phyloP scores from a whole-genome alignment of 495 filamentous ascomycete species.

The Hypoxylon perforatum region DNA sequence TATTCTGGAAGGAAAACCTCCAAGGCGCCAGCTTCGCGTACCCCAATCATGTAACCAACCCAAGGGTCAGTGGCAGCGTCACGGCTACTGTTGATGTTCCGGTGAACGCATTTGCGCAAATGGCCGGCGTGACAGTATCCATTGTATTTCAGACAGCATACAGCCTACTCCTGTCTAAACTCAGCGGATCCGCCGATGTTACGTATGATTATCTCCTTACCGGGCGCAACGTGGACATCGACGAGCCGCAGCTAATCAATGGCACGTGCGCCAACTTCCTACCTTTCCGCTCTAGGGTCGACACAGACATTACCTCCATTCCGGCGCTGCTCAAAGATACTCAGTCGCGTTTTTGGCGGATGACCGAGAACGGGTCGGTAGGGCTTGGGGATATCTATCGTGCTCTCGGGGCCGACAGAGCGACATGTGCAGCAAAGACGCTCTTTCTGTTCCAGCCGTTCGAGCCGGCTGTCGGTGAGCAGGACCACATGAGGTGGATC shows the following conservation, averaged over 20 bases:
- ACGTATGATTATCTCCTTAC: slow-evolving; percentile 5
- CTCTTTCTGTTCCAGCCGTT: slow-evolving; percentile 6
- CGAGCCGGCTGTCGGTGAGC: not conserved
- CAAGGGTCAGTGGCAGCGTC: not conserved
- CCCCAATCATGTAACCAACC: not conserved
- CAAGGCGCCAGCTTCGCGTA: not conserved
- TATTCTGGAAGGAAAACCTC: slow-evolving; percentile 1
- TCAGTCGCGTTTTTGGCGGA: slow-evolving; percentile 1
- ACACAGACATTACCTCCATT: not conserved
- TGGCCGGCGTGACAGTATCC: not conserved
- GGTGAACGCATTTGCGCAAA: not conserved
- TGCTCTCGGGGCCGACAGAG: not conserved
- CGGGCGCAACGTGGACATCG: slow-evolving; percentile 4
- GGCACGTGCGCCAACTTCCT: slow-evolving; percentile 8
- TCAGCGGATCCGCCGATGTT: not conserved
- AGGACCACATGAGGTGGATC: slow-evolving; percentile 6
- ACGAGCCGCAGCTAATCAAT: not conserved
- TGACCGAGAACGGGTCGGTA: not conserved
- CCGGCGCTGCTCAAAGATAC: not conserved
- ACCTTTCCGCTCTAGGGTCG: not conserved
- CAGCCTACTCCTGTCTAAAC: not conserved
- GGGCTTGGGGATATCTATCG: not conserved
- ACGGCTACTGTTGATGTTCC: not conserved
- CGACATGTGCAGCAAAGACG: not conserved
- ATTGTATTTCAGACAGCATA: slow-evolving; percentile 5